phyloP scores from a whole-genome alignment of 148 eudicot genomes.

The Chenopodium album region DNA sequence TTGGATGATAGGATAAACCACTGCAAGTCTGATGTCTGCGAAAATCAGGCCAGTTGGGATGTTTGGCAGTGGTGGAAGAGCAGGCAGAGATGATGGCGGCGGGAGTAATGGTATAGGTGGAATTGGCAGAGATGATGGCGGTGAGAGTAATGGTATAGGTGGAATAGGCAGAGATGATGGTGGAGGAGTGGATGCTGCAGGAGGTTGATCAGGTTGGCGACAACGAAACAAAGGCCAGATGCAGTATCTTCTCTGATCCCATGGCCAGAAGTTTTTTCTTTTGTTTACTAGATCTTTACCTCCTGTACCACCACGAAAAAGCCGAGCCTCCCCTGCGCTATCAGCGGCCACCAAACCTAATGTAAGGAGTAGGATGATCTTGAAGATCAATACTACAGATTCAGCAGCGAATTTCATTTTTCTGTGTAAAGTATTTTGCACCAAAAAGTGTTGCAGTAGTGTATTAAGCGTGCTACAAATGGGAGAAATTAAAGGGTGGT shows the following conservation, averaged over 20 bases:
- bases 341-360: neutral
- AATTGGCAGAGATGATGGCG: neutral
- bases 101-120: conserved; percentile 9
- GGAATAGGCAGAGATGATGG: neutral
- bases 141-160: conserved; percentile 6
- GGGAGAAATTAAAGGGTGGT: neutral
- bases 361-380: conserved; percentile 20
- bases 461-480: neutral
- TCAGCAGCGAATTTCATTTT: neutral
- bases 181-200: neutral
- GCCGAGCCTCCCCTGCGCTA: neutral
- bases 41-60: conserved; percentile 31
- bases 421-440: neutral
- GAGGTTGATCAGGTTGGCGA: neutral
- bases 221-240: conserved; percentile 21
- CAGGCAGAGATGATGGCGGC: neutral
- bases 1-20: conserved; percentile 66
- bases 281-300: neutral
- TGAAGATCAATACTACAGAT: conserved; percentile 16
- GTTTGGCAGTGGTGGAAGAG: conserved; percentile 13
- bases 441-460: neutral
- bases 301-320: neutral
- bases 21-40: conserved; percentile 49
- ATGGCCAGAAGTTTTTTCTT: conserved; percentile 17
- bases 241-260: conserved; percentile 13